Evolutionary conservation across 169 alveolate genomes (phyloP).

Genomic region (Perkinsus marinus): DNA sequence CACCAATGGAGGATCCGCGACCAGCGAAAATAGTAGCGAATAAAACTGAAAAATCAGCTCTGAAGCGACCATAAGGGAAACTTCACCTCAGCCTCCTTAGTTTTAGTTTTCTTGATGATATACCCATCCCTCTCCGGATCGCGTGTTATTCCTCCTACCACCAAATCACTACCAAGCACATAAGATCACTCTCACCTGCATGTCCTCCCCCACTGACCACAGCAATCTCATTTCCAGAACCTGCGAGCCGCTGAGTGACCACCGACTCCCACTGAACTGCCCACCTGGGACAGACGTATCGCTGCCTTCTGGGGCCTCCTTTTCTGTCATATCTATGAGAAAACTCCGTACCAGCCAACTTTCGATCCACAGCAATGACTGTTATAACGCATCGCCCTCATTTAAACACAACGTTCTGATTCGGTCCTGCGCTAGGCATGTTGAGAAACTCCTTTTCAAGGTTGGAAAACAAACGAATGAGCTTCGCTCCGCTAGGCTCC

Average conservation of each 20-base stretch:
- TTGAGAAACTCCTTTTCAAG: not conserved
- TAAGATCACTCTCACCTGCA: not conserved
- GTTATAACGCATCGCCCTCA: too few species aligned
- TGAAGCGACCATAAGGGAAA: not conserved
- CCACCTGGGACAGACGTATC: not conserved
- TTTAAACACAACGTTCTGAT: not conserved
- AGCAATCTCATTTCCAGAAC: not conserved
- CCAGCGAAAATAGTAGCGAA: not conserved
- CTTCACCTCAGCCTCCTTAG: not conserved
- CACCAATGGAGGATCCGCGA: not conserved
- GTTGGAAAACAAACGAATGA: not conserved
- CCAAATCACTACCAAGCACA: too few species aligned
- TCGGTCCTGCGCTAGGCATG: not conserved
- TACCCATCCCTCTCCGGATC: not conserved
- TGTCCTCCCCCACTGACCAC: not conserved
- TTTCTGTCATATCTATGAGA: not conserved
- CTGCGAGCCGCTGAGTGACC: not conserved
- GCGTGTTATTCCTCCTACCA: not conserved
- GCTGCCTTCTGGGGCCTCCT: not conserved
- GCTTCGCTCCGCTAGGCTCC: not conserved
- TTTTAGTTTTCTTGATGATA: not conserved
- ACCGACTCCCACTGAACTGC: not conserved
- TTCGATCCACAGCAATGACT: not conserved
- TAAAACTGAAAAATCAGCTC: not conserved
- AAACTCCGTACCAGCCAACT: not conserved